Conservation (phyloP, 1,284 basidiomycete species). For the Tylopilus sp. region DNA sequence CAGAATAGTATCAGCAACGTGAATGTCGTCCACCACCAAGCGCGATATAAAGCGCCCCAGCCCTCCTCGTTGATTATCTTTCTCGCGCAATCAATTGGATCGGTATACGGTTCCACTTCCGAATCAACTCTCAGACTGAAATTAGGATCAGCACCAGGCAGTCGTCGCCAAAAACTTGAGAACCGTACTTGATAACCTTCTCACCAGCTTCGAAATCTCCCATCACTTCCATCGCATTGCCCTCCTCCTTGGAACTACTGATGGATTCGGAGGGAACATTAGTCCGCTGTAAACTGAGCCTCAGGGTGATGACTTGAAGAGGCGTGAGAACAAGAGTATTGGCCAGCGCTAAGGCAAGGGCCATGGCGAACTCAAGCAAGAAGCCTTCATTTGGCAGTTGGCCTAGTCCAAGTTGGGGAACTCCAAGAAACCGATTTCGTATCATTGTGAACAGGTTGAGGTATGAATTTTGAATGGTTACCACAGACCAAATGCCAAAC, state of each 20-base stretch:
- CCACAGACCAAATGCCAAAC: slow-evolving; percentile 83
- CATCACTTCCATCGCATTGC: slow-evolving; percentile 56
- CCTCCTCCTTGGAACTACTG: neutral
- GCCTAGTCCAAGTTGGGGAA: slow-evolving; percentile 34
- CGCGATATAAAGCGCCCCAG: slow-evolving; percentile 70
- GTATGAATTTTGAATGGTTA: slow-evolving; percentile 73
- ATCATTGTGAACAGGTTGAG: slow-evolving; percentile 65
- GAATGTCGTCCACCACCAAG: slow-evolving; percentile 66
- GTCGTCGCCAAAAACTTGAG: neutral
- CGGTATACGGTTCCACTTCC: slow-evolving; percentile 82
- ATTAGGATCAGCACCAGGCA: slow-evolving; percentile 2
- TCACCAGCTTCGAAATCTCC: slow-evolving; percentile 82
- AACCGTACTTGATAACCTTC: slow-evolving; percentile 85
- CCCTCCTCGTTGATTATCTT: slow-evolving; percentile 90
- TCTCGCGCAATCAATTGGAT: slow-evolving; percentile 82
- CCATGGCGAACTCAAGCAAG: slow-evolving; percentile 64
- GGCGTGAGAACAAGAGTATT: slow-evolving; percentile 80
- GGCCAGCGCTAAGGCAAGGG: slow-evolving; percentile 68
- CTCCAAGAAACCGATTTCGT: slow-evolving; percentile 73
- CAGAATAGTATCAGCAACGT: neutral
- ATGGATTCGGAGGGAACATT: slow-evolving; percentile 53
- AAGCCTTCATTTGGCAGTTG: slow-evolving; percentile 46
- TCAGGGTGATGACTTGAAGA: slow-evolving; percentile 85
- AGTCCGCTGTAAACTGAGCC: slow-evolving; percentile 88
- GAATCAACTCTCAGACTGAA: slow-evolving; percentile 76